Conservation (phyloP, 192 early-diverging fungal genomes). For the Allomyces macrogynus region DNA sequence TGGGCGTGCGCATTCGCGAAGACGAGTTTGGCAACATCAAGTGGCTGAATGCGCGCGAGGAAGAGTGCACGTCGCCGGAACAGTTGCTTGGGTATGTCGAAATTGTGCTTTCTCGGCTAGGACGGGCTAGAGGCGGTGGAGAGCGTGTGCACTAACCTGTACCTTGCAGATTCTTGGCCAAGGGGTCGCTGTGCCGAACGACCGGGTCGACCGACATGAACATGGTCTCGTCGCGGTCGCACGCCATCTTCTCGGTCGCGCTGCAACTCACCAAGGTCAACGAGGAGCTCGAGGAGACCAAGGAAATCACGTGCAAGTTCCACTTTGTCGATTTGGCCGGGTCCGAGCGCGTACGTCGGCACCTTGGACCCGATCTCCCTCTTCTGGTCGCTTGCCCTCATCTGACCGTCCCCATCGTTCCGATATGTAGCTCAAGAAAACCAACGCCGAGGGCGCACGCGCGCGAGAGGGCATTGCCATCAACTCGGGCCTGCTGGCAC, state of each 20-base stretch:
- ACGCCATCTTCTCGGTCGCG: conserved; percentile 89
- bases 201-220: conserved; percentile 98
- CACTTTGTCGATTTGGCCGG: conserved; percentile 99
- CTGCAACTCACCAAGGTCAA: conserved; percentile 25
- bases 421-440: conserved; percentile 49
- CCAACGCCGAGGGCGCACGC: conserved; percentile 75
- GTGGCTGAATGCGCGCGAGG: conserved; percentile 7
- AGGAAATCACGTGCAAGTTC: conserved; percentile 65
- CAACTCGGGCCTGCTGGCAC: conserved; percentile 81
- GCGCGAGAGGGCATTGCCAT: conserved; percentile 93
- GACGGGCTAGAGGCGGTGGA: too few species aligned
- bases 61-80: conserved; percentile 1
- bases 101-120: background rate
- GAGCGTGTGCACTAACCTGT: background rate
- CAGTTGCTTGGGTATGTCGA: background rate
- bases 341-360: conserved; percentile 54
- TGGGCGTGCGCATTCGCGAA: conserved; percentile 41
- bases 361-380: too few species aligned
- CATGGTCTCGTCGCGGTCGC: conserved; percentile 75
- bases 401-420: too few species aligned
- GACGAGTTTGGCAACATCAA: conserved; percentile 44
- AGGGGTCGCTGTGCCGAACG: conserved; percentile 56
- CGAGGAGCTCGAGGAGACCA: conserved; percentile 22
- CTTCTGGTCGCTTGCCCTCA: background rate
- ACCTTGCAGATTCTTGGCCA: conserved; percentile 24